These are phyloP conservation scores for Heliocybe sulcata DNA, from an alignment of 1,284 basidiomycete genomes.

Conservation along the genomic window DNA sequence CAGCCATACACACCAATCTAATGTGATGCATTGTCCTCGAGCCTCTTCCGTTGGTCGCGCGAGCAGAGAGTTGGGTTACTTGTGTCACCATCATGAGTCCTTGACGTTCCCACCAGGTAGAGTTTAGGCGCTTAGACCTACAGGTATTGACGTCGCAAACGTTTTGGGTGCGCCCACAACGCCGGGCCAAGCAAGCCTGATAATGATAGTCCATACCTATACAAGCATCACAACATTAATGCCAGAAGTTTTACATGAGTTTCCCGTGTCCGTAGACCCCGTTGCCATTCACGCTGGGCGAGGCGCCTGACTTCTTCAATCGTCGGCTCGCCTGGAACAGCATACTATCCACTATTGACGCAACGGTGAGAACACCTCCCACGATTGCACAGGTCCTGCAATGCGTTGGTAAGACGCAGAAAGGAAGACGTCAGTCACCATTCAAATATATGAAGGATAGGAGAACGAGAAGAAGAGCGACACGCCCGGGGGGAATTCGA, in stretches of 20 bases:
- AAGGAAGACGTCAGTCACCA: neutral
- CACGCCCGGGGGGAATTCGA: neutral
- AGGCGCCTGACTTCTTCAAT: conserved; percentile 52
- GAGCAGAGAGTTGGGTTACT: no score
- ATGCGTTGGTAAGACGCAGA: no score
- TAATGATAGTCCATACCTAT: neutral
- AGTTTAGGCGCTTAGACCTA: neutral
- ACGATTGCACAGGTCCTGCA: conserved; percentile 94
- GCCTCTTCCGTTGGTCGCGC: no score
- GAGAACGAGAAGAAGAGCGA: neutral
- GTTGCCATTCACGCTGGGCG: conserved; percentile 26
- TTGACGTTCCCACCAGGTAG: no score
- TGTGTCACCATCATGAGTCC: no score
- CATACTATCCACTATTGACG: conserved; percentile 84
- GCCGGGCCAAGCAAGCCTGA: neutral
- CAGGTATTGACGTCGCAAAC: neutral
- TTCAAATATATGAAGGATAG: neutral
- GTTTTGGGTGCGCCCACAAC: neutral
- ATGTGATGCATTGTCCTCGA: no score
- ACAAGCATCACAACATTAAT: neutral
- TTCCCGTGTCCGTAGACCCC: conserved; percentile 24
- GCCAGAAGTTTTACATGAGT: conserved; percentile 31
- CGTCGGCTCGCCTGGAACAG: conserved; percentile 72
- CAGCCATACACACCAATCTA: neutral
- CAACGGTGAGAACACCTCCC: conserved; percentile 94